These are phyloP conservation scores for Prunus mume DNA, from an alignment of 306 rosid species.

Conservation along the genomic window DNA sequence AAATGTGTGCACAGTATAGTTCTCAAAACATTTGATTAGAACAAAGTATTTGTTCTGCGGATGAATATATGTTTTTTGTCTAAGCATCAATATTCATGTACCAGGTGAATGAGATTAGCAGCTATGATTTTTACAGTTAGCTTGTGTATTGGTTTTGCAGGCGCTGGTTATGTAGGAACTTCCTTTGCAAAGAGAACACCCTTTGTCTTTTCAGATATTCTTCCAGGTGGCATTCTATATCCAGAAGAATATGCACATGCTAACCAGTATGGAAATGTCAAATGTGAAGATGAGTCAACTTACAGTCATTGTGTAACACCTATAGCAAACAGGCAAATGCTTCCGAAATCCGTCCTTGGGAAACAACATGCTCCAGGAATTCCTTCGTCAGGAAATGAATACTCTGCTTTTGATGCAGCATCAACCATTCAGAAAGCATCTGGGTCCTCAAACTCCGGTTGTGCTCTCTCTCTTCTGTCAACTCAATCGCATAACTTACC, in stretches of 20 bases:
- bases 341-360: constrained; percentile 23
- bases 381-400: constrained; percentile 21
- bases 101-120: not conserved
- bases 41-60: constrained; percentile 30
- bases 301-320: constrained; percentile 37
- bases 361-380: constrained; percentile 22
- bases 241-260: constrained; percentile 44
- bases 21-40: constrained; percentile 25
- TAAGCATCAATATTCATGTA: constrained; percentile 8
- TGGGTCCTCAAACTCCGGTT: constrained; percentile 28
- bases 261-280: constrained; percentile 35
- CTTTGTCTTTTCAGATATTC: constrained; percentile 47
- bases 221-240: constrained; percentile 42
- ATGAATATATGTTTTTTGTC: constrained; percentile 15
- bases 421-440: constrained; percentile 37
- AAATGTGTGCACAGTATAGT: constrained; percentile 4
- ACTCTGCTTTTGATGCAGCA: constrained; percentile 8
- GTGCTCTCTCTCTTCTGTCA: constrained; percentile 99
- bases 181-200: constrained; percentile 45
- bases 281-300: constrained; percentile 48
- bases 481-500: constrained; percentile 50
- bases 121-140: not conserved
- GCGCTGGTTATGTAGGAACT: constrained; percentile 35
- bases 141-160: constrained; percentile 34
- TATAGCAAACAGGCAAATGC: constrained; percentile 17